phyloP scores from a whole-genome alignment of 1,139 yeast genomes.

The Saccharomyces pastorianus region DNA sequence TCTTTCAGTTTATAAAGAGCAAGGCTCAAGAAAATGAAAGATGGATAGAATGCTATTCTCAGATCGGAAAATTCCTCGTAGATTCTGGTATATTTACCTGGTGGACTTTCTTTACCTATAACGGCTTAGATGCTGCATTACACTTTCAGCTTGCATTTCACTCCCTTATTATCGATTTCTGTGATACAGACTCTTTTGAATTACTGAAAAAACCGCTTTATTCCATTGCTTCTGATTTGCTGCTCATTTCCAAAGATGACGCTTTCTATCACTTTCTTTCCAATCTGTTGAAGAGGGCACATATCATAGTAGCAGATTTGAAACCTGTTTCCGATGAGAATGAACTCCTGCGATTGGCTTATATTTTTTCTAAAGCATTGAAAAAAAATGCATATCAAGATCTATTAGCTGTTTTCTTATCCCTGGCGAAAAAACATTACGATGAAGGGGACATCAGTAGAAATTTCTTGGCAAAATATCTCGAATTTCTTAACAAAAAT shows the following conservation, averaged over 20 bases:
- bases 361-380: constrained; percentile 12
- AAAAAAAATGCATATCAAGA: constrained; percentile 10
- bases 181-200: constrained; percentile 22
- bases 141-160: constrained; percentile 13
- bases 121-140: constrained; percentile 13
- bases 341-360: constrained; percentile 7
- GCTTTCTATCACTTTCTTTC: constrained; percentile 11
- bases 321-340: constrained; percentile 2
- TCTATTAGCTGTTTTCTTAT: constrained; percentile 12
- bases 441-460: constrained; percentile 5
- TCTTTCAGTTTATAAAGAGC: constrained; percentile 19
- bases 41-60: constrained; percentile 23
- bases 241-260: constrained; percentile 11
- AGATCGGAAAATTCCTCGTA: constrained; percentile 19
- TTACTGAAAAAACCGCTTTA: constrained; percentile 20
- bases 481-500: constrained; percentile 16
- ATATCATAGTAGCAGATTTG: constrained; percentile 5
- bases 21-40: constrained; percentile 10
- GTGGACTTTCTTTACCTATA: constrained; percentile 29
- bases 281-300: constrained; percentile 15
- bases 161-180: constrained; percentile 13
- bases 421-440: constrained; percentile 8
- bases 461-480: constrained; percentile 8
- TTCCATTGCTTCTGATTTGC: constrained; percentile 10
- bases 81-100: constrained; percentile 19